phyloP scores from a whole-genome alignment of 2,329 filamentous ascomycete genomes.

The Colletotrichum paranaense region DNA sequence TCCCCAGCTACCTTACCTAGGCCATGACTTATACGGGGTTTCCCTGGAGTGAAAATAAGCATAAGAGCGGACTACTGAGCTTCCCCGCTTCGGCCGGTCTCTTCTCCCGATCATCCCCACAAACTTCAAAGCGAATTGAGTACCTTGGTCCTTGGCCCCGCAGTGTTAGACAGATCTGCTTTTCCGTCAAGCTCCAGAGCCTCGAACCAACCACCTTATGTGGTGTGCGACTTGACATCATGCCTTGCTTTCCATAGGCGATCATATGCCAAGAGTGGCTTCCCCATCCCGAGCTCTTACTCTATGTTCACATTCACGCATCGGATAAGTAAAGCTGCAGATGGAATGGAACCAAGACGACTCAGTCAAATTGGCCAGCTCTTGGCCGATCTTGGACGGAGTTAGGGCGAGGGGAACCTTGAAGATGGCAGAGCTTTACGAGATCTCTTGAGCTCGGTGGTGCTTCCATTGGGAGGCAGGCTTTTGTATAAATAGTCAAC shows the following conservation, averaged over 20 bases:
- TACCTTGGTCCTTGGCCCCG: slow-evolving; percentile 4
- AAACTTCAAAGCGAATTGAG: background rate
- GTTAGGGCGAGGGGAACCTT: slow-evolving; percentile 22
- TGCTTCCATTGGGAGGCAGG: background rate
- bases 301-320: background rate
- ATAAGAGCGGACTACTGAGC: slow-evolving; percentile 8
- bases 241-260: no score
- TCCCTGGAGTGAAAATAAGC: slow-evolving; percentile 8
- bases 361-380: background rate
- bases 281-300: background rate
- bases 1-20: no score
- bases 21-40: no score
- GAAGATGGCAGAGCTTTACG: slow-evolving; percentile 6
- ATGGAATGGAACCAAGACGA: background rate
- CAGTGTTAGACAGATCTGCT: slow-evolving; percentile 16
- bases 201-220: background rate
- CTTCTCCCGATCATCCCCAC: slow-evolving; percentile 14
- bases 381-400: slow-evolving; percentile 19
- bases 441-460: background rate
- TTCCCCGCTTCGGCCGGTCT: background rate
- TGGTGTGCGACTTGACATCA: background rate
- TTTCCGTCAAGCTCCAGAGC: slow-evolving; percentile 18
- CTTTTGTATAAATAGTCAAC: slow-evolving; percentile 10
- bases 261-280: background rate
- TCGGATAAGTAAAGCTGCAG: slow-evolving; percentile 18